A percentile compares a stretch with the other conserved stretches of the same genome.
phyloP scores from a whole-genome alignment of 2,329 filamentous ascomycete species.

The Penicillium sp. region DNA sequence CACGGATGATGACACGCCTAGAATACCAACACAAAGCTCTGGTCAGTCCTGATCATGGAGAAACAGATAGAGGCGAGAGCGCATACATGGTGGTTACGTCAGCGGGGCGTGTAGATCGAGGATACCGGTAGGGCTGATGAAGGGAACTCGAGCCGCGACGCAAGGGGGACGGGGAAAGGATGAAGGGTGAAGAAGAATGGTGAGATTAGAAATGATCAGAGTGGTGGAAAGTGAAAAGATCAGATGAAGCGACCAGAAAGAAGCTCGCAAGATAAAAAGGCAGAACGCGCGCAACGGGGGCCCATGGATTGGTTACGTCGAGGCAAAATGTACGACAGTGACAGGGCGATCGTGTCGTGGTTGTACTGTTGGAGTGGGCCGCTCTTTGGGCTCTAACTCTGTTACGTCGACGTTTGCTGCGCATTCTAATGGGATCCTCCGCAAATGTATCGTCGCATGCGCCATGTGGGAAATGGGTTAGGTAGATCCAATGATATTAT shows the following conservation, averaged over 20 bases:
- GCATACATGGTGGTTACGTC: slow-evolving; percentile 36
- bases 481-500: neutral
- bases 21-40: slow-evolving; percentile 4
- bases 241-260: neutral
- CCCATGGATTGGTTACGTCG: slow-evolving; percentile 32
- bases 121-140: slow-evolving; percentile 1
- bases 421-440: slow-evolving; percentile 5
- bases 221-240: neutral
- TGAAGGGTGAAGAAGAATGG: neutral
- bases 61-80: neutral
- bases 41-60: slow-evolving; percentile 8
- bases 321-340: slow-evolving; percentile 26
- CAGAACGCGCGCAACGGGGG: slow-evolving; percentile 1
- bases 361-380: slow-evolving; percentile 10
- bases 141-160: neutral
- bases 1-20: slow-evolving; percentile 83
- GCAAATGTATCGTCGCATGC: slow-evolving; percentile 22
- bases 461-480: slow-evolving; percentile 5
- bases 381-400: slow-evolving; percentile 1
- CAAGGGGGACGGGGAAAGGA: neutral
- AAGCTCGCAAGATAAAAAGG: slow-evolving; percentile 1
- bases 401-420: slow-evolving; percentile 10
- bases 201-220: neutral
- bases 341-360: slow-evolving; percentile 19
- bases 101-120: slow-evolving; percentile 13